phyloP scores from a whole-genome alignment of 345 rosid genomes.

The Hibiscus mutabilis region DNA sequence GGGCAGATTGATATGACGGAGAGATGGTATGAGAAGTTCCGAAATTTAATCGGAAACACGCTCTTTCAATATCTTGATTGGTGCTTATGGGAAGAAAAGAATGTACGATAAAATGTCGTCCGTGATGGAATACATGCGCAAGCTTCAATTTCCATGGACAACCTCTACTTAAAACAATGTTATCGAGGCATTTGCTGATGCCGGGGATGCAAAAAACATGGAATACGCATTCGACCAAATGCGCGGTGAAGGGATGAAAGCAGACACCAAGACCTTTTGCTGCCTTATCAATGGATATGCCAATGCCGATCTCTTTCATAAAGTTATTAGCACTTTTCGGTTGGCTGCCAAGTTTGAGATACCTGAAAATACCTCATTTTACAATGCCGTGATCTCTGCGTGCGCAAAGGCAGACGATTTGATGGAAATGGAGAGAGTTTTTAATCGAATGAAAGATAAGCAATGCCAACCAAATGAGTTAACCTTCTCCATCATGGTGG shows the following conservation, averaged over 20 bases:
- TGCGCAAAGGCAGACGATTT: constrained; percentile 77
- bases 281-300: constrained; percentile 79
- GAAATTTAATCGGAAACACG: constrained; percentile 82
- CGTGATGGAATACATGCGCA: constrained; percentile 93
- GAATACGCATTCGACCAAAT: constrained; percentile 82
- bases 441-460: constrained; percentile 64
- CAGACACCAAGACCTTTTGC: constrained; percentile 83
- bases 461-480: constrained; percentile 46
- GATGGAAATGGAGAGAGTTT: constrained; percentile 93
- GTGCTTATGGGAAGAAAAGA: constrained; percentile 79
- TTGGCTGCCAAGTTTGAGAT: constrained; percentile 75
- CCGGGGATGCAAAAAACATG: constrained; percentile 82
- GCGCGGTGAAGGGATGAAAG: constrained; percentile 73
- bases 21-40: constrained; percentile 86
- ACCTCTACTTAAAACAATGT: constrained; percentile 83
- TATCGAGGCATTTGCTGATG: constrained; percentile 91
- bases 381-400: constrained; percentile 66
- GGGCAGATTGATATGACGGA: constrained; percentile 84
- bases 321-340: constrained; percentile 62
- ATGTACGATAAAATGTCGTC: constrained; percentile 93
- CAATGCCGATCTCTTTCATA: constrained; percentile 72
- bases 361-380: constrained; percentile 58
- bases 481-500: constrained; percentile 65
- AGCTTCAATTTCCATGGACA: constrained; percentile 87
- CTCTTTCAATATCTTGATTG: constrained; percentile 76